These are phyloP conservation scores for Pseudozyma sp. DNA, from an alignment of 1,284 basidiomycete genomes.

Conservation along the genomic window DNA sequence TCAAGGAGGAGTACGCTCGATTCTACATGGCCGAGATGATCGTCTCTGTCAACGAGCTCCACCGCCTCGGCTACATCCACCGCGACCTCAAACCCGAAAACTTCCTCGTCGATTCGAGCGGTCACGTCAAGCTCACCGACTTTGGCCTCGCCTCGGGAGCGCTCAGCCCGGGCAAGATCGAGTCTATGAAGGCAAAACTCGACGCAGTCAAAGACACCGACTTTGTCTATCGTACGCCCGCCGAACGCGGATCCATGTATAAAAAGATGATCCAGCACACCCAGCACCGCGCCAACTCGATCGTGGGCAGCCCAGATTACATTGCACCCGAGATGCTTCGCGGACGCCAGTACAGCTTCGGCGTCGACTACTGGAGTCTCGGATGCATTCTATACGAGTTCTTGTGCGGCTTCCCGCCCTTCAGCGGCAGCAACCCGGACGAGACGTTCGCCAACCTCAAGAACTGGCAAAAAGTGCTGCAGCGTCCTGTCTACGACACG, in stretches of 20 bases:
- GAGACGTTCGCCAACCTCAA: slow-evolving; percentile 99
- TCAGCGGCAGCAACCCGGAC: slow-evolving; percentile 92
- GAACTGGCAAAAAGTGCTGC: slow-evolving; percentile 91
- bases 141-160: slow-evolving; percentile 98
- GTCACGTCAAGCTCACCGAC: slow-evolving; percentile 98
- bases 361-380: slow-evolving; percentile 98
- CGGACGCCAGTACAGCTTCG: slow-evolving; percentile 92
- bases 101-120: slow-evolving; percentile 93
- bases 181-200: slow-evolving; percentile 92
- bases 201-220: slow-evolving; percentile 96
- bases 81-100: slow-evolving; percentile 99
- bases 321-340: slow-evolving; percentile 84
- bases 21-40: slow-evolving; percentile 69
- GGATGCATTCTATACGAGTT: slow-evolving; percentile 98
- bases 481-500: slow-evolving; percentile 92
- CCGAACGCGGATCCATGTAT: slow-evolving; percentile 95
- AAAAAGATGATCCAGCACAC: slow-evolving; percentile 90
- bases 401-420: slow-evolving; percentile 89
- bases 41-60: slow-evolving; percentile 67
- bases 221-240: slow-evolving; percentile 88
- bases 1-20: slow-evolving; percentile 71
- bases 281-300: slow-evolving; percentile 90
- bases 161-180: slow-evolving; percentile 92
- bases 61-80: slow-evolving; percentile 73
- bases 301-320: slow-evolving; percentile 98